Percentiles rank a stretch among this genome's conserved stretches.
These are phyloP conservation scores for Sporothrix brunneoviolacea DNA, from an alignment of 2,329 filamentous ascomycete genomes.

Conservation along the genomic window DNA sequence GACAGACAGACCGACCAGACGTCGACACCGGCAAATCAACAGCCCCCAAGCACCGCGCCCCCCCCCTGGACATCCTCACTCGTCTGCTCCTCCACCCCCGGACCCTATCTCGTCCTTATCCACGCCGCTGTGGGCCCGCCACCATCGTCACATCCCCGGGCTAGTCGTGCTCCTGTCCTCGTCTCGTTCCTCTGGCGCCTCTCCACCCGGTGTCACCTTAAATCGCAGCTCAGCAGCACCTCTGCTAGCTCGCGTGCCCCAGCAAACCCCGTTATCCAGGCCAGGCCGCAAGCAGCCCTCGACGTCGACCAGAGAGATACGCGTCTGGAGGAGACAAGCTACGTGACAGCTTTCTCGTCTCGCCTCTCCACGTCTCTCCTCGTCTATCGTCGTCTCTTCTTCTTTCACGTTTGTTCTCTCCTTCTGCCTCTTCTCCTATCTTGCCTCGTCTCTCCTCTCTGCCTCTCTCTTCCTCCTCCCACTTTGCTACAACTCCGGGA, in stretches of 20 bases:
- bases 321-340: neutral
- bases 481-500: conserved; percentile 4
- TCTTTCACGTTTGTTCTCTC: neutral
- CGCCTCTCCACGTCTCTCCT: too few relatives aligned
- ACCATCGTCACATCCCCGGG: neutral
- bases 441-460: neutral
- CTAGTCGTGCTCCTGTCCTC: neutral
- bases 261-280: neutral
- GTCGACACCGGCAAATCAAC: too few relatives aligned
- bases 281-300: neutral
- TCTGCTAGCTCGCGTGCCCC: neutral
- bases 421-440: neutral
- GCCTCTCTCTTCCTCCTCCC: neutral
- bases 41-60: too few relatives aligned
- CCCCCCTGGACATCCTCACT: too few relatives aligned
- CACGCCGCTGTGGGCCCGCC: conserved; percentile 1
- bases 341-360: neutral
- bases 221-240: too few relatives aligned
- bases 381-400: too few relatives aligned
- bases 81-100: conserved; percentile 2
- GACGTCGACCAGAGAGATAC: conserved; percentile 1
- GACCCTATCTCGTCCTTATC: neutral
- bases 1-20: too few relatives aligned
- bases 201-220: too few relatives aligned
- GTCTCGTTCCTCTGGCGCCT: neutral